Percentiles rank a stretch among this genome's conserved stretches.
Conservation (phyloP, 2,329 filamentous ascomycete species). For the Pleoardoris graminearum region DNA sequence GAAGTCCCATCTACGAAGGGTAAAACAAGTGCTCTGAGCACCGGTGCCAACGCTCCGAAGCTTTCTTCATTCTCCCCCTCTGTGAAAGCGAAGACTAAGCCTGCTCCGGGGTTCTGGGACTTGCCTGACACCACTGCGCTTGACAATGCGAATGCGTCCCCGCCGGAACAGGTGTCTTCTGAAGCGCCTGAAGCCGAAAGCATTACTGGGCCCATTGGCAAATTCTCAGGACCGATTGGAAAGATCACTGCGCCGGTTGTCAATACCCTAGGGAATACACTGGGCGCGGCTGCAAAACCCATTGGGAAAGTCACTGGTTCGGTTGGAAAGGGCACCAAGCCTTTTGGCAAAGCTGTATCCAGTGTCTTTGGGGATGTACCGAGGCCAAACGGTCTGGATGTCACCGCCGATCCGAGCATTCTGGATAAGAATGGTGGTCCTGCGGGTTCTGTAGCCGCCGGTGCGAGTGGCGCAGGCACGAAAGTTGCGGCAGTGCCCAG, state of each 20-base stretch:
- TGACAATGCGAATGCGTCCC: not conserved
- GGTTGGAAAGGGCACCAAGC: not conserved
- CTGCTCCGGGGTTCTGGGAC: not conserved
- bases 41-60: not conserved
- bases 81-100: not conserved
- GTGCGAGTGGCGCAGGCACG: not conserved
- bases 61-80: not conserved
- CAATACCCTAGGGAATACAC: not conserved
- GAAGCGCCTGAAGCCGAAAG: not conserved
- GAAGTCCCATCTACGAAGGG: not conserved
- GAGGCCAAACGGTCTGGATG: not conserved
- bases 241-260: not conserved
- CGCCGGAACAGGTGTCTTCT: not conserved
- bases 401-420: conserved; percentile 1
- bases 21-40: not conserved
- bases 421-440: not conserved
- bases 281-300: not conserved
- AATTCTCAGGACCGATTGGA: not conserved
- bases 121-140: not conserved
- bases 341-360: conserved; percentile 22
- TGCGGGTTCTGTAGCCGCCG: not conserved
- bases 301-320: not conserved
- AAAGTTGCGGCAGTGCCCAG: conserved; percentile 5
- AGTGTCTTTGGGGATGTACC: not conserved
- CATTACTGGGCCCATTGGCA: not conserved